phyloP scores from a whole-genome alignment of 2,329 filamentous ascomycete species.

The Sclerotiophoma versabilis region DNA sequence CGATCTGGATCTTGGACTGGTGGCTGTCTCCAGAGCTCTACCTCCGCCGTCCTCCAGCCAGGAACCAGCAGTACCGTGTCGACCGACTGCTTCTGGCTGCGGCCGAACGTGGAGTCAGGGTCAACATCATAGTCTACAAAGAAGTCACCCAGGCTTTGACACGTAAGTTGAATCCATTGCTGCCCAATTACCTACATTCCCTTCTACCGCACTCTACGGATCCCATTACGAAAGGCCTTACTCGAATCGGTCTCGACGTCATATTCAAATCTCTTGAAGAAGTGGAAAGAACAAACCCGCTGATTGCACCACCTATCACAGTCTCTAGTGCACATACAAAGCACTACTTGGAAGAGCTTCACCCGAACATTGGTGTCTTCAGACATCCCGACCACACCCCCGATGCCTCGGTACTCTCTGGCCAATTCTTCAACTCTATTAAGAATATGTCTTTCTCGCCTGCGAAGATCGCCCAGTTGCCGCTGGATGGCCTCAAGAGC shows the following conservation, averaged over 20 bases:
- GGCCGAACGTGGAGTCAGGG: slow-evolving; percentile 81
- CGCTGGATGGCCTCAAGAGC: slow-evolving; percentile 75
- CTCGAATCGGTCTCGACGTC: slow-evolving; percentile 51
- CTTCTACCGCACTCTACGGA: slow-evolving; percentile 52
- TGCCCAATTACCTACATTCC: slow-evolving; percentile 55
- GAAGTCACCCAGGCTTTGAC: slow-evolving; percentile 80
- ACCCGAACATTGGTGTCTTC: slow-evolving; percentile 87
- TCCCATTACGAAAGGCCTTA: slow-evolving; percentile 50
- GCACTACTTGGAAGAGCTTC: slow-evolving; percentile 75
- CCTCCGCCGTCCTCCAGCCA: slow-evolving; percentile 79
- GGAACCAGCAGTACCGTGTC: slow-evolving; percentile 82
- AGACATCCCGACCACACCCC: slow-evolving; percentile 88
- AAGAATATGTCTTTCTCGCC: slow-evolving; percentile 64
- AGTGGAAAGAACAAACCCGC: slow-evolving; percentile 54
- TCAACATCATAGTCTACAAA: slow-evolving; percentile 91
- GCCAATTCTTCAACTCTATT: slow-evolving; percentile 63
- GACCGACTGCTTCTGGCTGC: slow-evolving; percentile 84
- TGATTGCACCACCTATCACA: slow-evolving; percentile 55
- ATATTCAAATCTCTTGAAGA: slow-evolving; percentile 56
- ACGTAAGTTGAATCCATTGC: slow-evolving; percentile 64
- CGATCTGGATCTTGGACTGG: slow-evolving; percentile 86
- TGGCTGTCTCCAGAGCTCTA: slow-evolving; percentile 91
- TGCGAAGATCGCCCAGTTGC: slow-evolving; percentile 67
- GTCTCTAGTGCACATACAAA: slow-evolving; percentile 79
- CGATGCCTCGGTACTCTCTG: slow-evolving; percentile 71